phyloP scores from a whole-genome alignment of 345 rosid genomes.

The Leavenworthia alabamica region DNA sequence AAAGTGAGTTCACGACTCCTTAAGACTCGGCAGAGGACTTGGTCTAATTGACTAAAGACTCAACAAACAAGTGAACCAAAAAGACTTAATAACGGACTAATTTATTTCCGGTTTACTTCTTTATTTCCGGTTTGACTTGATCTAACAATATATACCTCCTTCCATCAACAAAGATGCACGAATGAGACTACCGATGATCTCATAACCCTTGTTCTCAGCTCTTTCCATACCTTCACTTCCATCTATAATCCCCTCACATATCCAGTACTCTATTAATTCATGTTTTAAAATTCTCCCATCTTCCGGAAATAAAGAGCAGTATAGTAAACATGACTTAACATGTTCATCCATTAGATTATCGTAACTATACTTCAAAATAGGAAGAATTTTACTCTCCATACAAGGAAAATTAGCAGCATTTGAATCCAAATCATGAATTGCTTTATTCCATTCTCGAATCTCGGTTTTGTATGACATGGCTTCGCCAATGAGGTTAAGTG shows the following conservation, averaged over 20 bases:
- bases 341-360: background rate
- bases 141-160: too few species aligned
- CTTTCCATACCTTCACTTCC: too few species aligned
- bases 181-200: background rate
- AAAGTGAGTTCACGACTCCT: too few species aligned
- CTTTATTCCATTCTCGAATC: background rate
- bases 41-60: too few species aligned
- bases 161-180: background rate
- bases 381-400: background rate
- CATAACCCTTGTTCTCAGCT: background rate
- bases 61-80: too few species aligned
- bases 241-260: background rate
- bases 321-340: background rate
- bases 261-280: background rate
- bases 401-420: background rate
- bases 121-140: too few species aligned
- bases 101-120: too few species aligned
- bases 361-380: background rate
- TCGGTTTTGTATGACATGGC: background rate
- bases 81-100: too few species aligned
- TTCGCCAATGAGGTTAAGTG: background rate
- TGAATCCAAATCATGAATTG: background rate
- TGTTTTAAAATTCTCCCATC: background rate
- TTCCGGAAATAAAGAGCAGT: background rate
- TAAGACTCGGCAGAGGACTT: too few species aligned